Evolutionary conservation across 2,329 filamentous ascomycete genomes (phyloP).

Genomic region (Curvularia lunata): DNA sequence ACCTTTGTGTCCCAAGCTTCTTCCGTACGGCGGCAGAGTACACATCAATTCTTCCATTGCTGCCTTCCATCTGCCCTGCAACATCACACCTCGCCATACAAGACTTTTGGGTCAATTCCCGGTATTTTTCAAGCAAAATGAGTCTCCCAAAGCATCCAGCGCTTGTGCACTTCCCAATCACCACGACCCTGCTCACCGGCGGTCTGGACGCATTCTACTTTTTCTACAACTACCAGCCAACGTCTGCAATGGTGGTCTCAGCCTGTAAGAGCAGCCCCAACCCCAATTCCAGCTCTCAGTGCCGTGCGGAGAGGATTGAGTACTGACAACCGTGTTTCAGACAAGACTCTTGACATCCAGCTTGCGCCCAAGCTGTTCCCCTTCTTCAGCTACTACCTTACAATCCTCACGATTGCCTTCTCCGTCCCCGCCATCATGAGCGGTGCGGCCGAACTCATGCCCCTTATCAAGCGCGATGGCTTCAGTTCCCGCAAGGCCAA

Average conservation of each 20-base stretch:
- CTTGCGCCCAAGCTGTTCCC: conserved; percentile 45
- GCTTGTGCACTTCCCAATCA: conserved; percentile 56
- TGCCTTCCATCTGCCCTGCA: neutral
- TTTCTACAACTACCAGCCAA: conserved; percentile 42
- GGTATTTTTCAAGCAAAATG: conserved; percentile 10
- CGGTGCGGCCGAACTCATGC: conserved; percentile 49
- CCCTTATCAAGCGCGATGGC: conserved; percentile 53
- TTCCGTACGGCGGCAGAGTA: neutral
- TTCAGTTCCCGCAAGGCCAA: conserved; percentile 52
- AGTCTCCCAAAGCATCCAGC: conserved; percentile 56
- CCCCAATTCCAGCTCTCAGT: neutral
- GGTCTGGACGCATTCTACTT: conserved; percentile 52
- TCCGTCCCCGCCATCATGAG: conserved; percentile 42
- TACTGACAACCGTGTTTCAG: conserved; percentile 11
- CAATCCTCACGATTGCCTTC: conserved; percentile 48
- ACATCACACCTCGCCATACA: neutral
- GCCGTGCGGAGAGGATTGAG: neutral
- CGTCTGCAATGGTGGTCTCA: conserved; percentile 40
- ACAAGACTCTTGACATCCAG: conserved; percentile 39
- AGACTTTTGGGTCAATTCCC: neutral
- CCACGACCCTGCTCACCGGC: conserved; percentile 53
- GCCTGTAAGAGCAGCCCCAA: conserved; percentile 25
- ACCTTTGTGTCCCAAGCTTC: neutral
- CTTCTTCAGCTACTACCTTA: conserved; percentile 53
- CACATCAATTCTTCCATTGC: neutral